phyloP scores from a whole-genome alignment of 345 rosid species.

The Lumnitzera racemosa region DNA sequence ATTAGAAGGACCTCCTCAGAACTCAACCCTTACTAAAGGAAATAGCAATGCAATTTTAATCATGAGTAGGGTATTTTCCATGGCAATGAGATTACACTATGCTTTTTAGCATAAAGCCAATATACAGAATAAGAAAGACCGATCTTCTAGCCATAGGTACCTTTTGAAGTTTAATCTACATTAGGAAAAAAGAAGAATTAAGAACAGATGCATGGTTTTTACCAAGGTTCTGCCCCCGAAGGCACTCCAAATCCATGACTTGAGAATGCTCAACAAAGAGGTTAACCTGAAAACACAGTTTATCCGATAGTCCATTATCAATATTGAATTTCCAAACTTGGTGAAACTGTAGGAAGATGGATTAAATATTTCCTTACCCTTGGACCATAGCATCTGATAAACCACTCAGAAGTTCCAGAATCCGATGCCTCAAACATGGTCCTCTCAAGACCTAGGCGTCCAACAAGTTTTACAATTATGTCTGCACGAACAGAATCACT shows the following conservation, averaged over 20 bases:
- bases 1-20: too few relatives aligned
- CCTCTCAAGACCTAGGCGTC: slow-evolving; percentile 82
- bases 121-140: too few relatives aligned
- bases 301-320: neutral
- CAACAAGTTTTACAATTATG: slow-evolving; percentile 68
- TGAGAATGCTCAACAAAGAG: slow-evolving; percentile 90
- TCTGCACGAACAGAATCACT: slow-evolving; percentile 64
- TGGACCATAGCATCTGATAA: slow-evolving; percentile 70
- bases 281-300: slow-evolving; percentile 52
- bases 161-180: slow-evolving; percentile 13
- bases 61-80: too few relatives aligned
- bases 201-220: slow-evolving; percentile 45
- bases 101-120: too few relatives aligned
- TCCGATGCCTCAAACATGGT: slow-evolving; percentile 92
- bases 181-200: slow-evolving; percentile 39
- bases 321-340: neutral
- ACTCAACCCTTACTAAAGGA: too few relatives aligned
- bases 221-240: slow-evolving; percentile 62
- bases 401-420: slow-evolving; percentile 72
- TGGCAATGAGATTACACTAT: too few relatives aligned
- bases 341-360: neutral
- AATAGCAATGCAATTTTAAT: too few relatives aligned
- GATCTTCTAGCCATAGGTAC: too few relatives aligned
- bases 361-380: slow-evolving; percentile 30
- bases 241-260: slow-evolving; percentile 79